Base-by-base conservation (phyloP, 352 stramenopile species). In the Globisporangium radiosum region DNA sequence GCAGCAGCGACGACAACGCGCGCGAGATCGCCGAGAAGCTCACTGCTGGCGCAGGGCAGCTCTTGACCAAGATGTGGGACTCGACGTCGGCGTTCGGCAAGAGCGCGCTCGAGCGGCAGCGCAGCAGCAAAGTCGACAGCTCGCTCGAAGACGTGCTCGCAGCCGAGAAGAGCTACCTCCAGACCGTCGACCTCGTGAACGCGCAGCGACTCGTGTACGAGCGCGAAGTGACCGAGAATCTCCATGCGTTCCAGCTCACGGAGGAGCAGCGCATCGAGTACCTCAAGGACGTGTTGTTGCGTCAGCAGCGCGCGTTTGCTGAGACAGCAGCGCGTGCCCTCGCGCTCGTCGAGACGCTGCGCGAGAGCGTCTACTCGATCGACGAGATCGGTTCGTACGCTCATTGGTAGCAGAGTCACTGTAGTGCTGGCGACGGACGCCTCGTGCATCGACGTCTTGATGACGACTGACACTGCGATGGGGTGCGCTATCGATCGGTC, bases 1-100 rank as follows among this genome's bases (percentile, higher is more conserved):
- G 42, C 10, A 42, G 42, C 10, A 43, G 3, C 14, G 72, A 75
- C 47, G 50, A 78, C 13, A 53, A 66, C 15, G 67, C 67, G n/a
- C 75, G 83, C 40, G 78, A 90, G 39, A 65, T 83, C 19, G 79
- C 76, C 10, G 82, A 92, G 40, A 90, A 85, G 54, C 62, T 85
- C 19, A 74, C 70, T 38, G 66, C 74, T 36, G 76, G 69, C 47
- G 74, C 72, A 4, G 82, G 82, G 0, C 82, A 92, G 57, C 48
- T 94, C 14, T 67, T 94, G 39, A 89, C 80, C 8, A 90, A 89
- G 56, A 90, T 94, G 72, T 91, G 78, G 81, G 81, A 91, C 66
- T 78, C 81, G 14, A 88, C 75, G 13, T 85, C 79, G 19, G 71
- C 80, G 0, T 88, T 94, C 39, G 72, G 75, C 0, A 81, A 81